These are phyloP conservation scores for Friedmanniomyces simplex DNA, from an alignment of 495 filamentous ascomycete species.

Conservation along the genomic window DNA sequence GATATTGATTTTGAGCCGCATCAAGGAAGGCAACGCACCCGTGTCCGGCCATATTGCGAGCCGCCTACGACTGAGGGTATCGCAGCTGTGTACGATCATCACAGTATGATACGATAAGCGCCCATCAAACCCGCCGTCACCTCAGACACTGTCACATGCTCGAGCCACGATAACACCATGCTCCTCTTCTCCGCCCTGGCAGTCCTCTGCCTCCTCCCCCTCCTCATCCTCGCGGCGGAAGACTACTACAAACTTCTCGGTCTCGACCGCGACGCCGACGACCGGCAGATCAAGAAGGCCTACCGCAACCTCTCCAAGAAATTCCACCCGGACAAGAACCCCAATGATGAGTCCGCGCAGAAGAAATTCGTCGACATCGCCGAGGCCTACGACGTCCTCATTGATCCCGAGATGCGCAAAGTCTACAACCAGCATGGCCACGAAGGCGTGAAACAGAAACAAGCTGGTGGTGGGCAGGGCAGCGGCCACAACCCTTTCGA, in stretches of 20 bases:
- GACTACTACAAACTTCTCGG: conserved; percentile 94
- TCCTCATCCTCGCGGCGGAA: conserved; percentile 50
- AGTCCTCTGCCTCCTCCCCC: conserved; percentile 37
- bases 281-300: conserved; percentile 90
- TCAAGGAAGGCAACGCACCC: not conserved
- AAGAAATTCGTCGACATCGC: conserved; percentile 92
- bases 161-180: conserved; percentile 5
- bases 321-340: conserved; percentile 97
- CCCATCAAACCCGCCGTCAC: not conserved
- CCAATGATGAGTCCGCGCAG: conserved; percentile 67
- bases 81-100: not conserved
- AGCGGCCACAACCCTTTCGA: conserved; percentile 85
- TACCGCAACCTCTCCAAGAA: conserved; percentile 91
- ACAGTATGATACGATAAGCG: not conserved
- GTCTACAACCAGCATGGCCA: conserved; percentile 96
- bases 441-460: conserved; percentile 77
- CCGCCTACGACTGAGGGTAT: too few species aligned
- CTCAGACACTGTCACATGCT: not conserved
- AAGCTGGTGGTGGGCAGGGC: conserved; percentile 54
- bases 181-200: conserved; percentile 17
- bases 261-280: conserved; percentile 67
- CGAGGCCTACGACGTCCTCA: conserved; percentile 92
- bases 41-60: too few species aligned
- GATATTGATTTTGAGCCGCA: not conserved
- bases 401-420: conserved; percentile 65